Conservation (phyloP, 148 eudicot species). For the Persicaria tinctoria region DNA sequence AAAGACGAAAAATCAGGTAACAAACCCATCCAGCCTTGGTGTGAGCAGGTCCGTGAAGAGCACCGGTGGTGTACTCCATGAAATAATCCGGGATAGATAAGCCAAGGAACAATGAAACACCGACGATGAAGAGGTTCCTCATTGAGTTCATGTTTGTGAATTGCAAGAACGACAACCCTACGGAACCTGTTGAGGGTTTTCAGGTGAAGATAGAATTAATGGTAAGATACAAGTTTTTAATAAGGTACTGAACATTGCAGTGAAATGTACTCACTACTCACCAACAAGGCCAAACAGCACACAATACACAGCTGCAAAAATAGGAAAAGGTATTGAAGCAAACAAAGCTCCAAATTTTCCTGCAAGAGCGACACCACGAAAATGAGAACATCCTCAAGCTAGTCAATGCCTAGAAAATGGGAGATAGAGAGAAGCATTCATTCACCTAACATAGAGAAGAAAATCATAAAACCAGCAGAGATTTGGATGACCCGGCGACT, state of each 20-base stretch:
- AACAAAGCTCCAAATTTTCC: slow-evolving; percentile 97
- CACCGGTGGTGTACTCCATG: slow-evolving; percentile 60
- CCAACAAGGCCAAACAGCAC: slow-evolving; percentile 95
- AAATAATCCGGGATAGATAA: slow-evolving; percentile 90
- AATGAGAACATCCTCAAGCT: not conserved
- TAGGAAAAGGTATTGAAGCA: slow-evolving; percentile 96
- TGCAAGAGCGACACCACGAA: slow-evolving; percentile 18
- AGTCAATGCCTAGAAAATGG: not conserved
- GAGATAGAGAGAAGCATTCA: not conserved
- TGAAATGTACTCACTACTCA: slow-evolving; percentile 25
- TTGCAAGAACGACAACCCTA: slow-evolving; percentile 90
- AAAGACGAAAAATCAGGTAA: not conserved
- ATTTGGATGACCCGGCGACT: slow-evolving; percentile 94
- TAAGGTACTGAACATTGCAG: not conserved
- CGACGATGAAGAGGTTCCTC: slow-evolving; percentile 86
- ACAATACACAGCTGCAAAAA: slow-evolving; percentile 87
- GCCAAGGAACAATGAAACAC: slow-evolving; percentile 85
- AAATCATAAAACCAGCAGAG: slow-evolving; percentile 98
- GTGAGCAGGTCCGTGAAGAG: slow-evolving; percentile 90
- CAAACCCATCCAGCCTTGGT: slow-evolving; percentile 95
- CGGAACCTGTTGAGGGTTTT: slow-evolving; percentile 45
- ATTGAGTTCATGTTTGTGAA: slow-evolving; percentile 98
- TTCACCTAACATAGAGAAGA: slow-evolving; percentile 84
- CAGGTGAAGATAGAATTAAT: not conserved
- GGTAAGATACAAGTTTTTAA: not conserved